Conservation (phyloP, 116 monocot species). For the Papilionanthe hybrid region DNA sequence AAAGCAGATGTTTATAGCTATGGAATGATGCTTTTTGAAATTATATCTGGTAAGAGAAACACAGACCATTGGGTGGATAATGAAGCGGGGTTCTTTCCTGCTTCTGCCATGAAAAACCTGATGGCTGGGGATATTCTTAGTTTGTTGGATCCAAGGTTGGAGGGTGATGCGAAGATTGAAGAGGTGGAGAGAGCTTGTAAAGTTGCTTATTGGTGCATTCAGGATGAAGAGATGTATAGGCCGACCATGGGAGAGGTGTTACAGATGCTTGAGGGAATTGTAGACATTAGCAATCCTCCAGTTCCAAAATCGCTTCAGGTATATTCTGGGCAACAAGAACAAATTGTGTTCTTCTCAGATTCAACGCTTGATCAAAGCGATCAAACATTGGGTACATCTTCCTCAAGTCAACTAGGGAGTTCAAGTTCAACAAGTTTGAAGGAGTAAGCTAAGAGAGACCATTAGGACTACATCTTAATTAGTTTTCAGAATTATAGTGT, state of each 20-base stretch:
- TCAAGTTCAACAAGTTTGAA: constrained; percentile 1
- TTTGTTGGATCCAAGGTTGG: constrained; percentile 19
- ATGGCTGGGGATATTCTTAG: constrained; percentile 10
- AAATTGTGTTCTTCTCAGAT: constrained; percentile 1
- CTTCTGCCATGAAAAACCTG: constrained; percentile 11
- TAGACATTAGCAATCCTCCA: constrained; percentile 25
- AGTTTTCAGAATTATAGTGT: not conserved
- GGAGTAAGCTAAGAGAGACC: not conserved
- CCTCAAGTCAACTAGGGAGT: not conserved
- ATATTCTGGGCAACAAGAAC: constrained; percentile 3
- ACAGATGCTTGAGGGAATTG: constrained; percentile 34
- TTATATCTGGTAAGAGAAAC: constrained; percentile 34
- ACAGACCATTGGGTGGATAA: not conserved
- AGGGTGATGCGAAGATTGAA: constrained; percentile 12
- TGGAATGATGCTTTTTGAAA: constrained; percentile 44
- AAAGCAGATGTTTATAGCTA: constrained; percentile 45
- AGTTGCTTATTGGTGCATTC: constrained; percentile 51
- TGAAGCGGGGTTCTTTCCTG: constrained; percentile 15
- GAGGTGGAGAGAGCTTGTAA: constrained; percentile 25
- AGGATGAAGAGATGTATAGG: constrained; percentile 26
- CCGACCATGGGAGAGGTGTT: constrained; percentile 44
- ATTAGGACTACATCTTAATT: not conserved
- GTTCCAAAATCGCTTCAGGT: constrained; percentile 15
- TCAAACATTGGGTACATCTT: not conserved
- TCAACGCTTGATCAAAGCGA: not conserved